Base-by-base conservation (phyloP, 208 protist genomes). In the Jaenimonas drosophilae region DNA sequence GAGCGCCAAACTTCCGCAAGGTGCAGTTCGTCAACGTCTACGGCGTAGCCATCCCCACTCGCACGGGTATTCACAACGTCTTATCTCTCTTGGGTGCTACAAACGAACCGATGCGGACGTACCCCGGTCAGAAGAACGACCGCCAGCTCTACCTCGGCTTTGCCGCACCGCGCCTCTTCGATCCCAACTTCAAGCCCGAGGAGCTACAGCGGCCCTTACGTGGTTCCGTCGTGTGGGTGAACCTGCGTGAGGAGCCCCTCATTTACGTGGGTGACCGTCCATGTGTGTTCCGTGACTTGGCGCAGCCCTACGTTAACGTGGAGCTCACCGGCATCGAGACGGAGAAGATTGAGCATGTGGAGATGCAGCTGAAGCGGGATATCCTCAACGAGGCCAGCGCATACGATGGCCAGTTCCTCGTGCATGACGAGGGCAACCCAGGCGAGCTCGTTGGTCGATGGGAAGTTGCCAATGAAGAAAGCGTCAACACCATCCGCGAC, bases 251-350 rank as follows among this genome's bases (percentile, higher is more conserved):
- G 52, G 78, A 92, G 60, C 84, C 84, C 7, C 80, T 92, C 42
- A 55, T 92, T 25, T 92, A 92, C 59, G 76, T 92, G 9, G 84
- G 84, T 24, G 84, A 92, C 55, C 64, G 69, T 7, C 84, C 84
- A 6, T 92, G 79, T 44, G 84, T 92, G 30, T 85, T 92, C 30
- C 76, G 84, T 28, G 77, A 92, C 45, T 53, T 92, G 4, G 76
- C 71, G n/a, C 59, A 70, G 11, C 84, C 84, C 28, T 92, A 92
- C 64, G 84, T 92, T 27, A 92, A 92, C 50, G 84, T 92, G 21
- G 84, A 89, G 74, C 63, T 92, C 7, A 89, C 79, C 16, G 84
- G 84, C 41, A 92, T 92, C 46, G 63, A 84, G 23, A 83, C 84
- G 11, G 43, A 79, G 24, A 88, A 92, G 61, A 76, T 89, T 17